Percentiles rank a stretch among this genome's conserved stretches.
Conservation (phyloP, 805 yeast genomes). For the Schizosaccharomyces lindneri region DNA sequence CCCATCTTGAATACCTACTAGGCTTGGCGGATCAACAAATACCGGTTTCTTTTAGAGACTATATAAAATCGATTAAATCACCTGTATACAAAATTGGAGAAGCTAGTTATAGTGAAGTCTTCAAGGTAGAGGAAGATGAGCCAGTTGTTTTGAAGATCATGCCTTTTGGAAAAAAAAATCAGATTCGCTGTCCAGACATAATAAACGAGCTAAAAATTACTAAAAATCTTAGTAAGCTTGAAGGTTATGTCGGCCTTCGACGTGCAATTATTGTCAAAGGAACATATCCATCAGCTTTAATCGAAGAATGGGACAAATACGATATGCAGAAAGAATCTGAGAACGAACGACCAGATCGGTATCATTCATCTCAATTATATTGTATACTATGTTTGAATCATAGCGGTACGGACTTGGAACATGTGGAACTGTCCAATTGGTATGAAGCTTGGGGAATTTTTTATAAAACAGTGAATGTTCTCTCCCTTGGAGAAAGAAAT, state of each 20-base stretch:
- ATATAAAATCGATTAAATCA: not conserved
- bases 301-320: slow-evolving; percentile 23
- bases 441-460: slow-evolving; percentile 22
- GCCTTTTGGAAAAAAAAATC: slow-evolving; percentile 26
- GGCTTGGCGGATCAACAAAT: not conserved
- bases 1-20: not conserved
- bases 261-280: slow-evolving; percentile 26
- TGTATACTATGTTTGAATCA: slow-evolving; percentile 15
- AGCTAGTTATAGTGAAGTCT: slow-evolving; percentile 25
- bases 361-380: slow-evolving; percentile 14
- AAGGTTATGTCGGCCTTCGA: slow-evolving; percentile 23
- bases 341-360: slow-evolving; percentile 10
- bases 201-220: slow-evolving; percentile 25
- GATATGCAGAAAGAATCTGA: slow-evolving; percentile 3
- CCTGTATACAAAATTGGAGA: slow-evolving; percentile 21
- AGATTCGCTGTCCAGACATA: slow-evolving; percentile 19
- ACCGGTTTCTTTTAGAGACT: not conserved
- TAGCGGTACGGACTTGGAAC: slow-evolving; percentile 21
- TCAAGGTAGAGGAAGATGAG: slow-evolving; percentile 2
- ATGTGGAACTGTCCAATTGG: slow-evolving; percentile 18
- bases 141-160: slow-evolving; percentile 21
- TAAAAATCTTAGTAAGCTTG: slow-evolving; percentile 16
- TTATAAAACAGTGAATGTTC: slow-evolving; percentile 25
- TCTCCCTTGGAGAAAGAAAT: slow-evolving; percentile 27
- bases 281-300: slow-evolving; percentile 17